Evolutionary conservation across 345 rosid genomes (phyloP).

Genomic region (Lepidium aucheri): DNA sequence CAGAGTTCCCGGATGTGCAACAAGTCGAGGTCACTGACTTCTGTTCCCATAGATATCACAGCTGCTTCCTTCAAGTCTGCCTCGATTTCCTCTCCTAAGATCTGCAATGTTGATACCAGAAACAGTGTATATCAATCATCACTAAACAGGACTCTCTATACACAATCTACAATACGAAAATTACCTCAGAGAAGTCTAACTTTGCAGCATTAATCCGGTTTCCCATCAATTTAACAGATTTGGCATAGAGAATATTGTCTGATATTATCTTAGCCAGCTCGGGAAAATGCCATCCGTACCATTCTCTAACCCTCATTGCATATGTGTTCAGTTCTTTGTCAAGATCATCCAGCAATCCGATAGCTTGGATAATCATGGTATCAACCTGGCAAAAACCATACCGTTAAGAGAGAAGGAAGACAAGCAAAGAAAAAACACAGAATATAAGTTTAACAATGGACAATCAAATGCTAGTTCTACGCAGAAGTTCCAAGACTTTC

Average conservation of each 20-base stretch:
- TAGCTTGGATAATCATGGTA: conserved; percentile 87
- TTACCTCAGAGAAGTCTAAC: conserved; percentile 73
- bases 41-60: conserved; percentile 78
- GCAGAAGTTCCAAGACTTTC: background rate
- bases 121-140: too few species aligned
- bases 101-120: conserved; percentile 22
- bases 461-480: background rate
- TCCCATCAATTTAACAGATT: conserved; percentile 69
- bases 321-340: conserved; percentile 80
- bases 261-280: conserved; percentile 78
- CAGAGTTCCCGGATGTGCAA: conserved; percentile 61
- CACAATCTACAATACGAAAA: background rate
- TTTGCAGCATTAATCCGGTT: conserved; percentile 59
- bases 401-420: background rate
- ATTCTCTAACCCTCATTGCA: conserved; percentile 78
- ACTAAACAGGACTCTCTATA: background rate
- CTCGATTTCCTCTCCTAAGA: conserved; percentile 52
- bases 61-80: conserved; percentile 68
- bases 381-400: conserved; percentile 44
- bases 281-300: conserved; percentile 95
- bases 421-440: background rate
- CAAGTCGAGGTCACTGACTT: conserved; percentile 69
- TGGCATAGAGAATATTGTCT: conserved; percentile 70
- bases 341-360: conserved; percentile 79
- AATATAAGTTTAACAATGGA: background rate